phyloP scores from a whole-genome alignment of 1,284 basidiomycete genomes.

The Sporisorium sorghi region DNA sequence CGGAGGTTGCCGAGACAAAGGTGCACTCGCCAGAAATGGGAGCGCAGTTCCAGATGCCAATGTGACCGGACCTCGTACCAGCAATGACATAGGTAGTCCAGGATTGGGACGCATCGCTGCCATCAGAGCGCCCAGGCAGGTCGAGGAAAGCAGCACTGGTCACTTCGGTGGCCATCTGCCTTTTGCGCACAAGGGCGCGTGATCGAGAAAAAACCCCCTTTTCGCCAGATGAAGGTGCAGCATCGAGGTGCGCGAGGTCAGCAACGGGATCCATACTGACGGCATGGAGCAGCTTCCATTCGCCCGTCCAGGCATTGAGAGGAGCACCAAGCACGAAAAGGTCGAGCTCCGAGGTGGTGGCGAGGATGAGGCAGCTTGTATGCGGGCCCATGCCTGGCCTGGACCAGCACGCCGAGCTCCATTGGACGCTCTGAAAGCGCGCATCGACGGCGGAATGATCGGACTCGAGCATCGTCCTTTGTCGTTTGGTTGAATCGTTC shows the following conservation, averaged over 20 bases:
- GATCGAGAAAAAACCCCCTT: slow-evolving; percentile 19
- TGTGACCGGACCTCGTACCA: slow-evolving; percentile 38
- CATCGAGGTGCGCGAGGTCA: slow-evolving; percentile 1
- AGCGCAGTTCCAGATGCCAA: slow-evolving; percentile 32
- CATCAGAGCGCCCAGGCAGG: not conserved
- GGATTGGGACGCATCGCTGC: not conserved
- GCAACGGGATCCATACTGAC: slow-evolving; percentile 14
- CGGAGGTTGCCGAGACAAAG: slow-evolving; percentile 19
- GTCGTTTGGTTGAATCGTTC: slow-evolving; percentile 14
- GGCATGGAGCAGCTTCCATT: slow-evolving; percentile 32
- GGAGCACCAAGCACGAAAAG: slow-evolving; percentile 44
- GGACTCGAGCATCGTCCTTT: slow-evolving; percentile 29
- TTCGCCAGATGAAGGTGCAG: not conserved
- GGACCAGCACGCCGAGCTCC: slow-evolving; percentile 46
- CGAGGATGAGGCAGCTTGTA: slow-evolving; percentile 43
- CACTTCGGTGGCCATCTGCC: slow-evolving; percentile 35
- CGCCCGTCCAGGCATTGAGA: slow-evolving; percentile 37
- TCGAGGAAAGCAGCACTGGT: slow-evolving; percentile 26
- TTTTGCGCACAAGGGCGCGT: slow-evolving; percentile 27
- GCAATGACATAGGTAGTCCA: slow-evolving; percentile 22
- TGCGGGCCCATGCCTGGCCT: slow-evolving; percentile 38
- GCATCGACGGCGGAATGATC: slow-evolving; percentile 40
- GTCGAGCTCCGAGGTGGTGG: slow-evolving; percentile 41
- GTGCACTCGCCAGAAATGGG: slow-evolving; percentile 21
- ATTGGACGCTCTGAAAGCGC: slow-evolving; percentile 23